These are phyloP conservation scores for Colletotrichum neosansevieriae DNA, from an alignment of 2,329 filamentous ascomycete species.

Conservation along the genomic window DNA sequence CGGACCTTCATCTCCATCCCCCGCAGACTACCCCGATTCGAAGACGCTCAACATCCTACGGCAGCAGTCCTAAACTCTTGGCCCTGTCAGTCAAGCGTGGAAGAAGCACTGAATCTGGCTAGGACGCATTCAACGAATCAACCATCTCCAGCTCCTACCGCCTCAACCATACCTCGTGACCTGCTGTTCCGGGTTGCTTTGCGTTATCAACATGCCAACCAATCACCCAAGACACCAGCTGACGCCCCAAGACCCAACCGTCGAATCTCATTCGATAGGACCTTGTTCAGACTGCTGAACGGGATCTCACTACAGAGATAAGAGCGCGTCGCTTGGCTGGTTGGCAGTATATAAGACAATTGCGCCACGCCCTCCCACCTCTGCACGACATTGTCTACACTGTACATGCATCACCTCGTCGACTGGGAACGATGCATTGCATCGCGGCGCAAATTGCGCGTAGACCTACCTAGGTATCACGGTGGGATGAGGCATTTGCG, in stretches of 20 bases:
- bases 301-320: not conserved
- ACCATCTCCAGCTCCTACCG: constrained; percentile 3
- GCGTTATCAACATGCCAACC: constrained; percentile 22
- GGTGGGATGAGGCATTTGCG: not conserved
- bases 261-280: constrained; percentile 10
- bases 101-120: constrained; percentile 14
- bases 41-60: not conserved
- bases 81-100: not conserved
- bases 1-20: not conserved
- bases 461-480: not conserved
- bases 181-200: constrained; percentile 20
- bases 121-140: constrained; percentile 1
- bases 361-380: not conserved
- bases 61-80: not conserved
- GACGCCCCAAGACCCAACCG: not conserved
- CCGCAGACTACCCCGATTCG: not conserved
- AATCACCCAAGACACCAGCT: constrained; percentile 1
- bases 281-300: constrained; percentile 11
- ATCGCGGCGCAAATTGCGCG: too few relatives aligned
- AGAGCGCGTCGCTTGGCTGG: not conserved
- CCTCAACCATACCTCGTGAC: constrained; percentile 2
- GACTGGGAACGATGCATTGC: too few relatives aligned
- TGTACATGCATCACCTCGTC: too few relatives aligned
- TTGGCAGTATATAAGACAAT: not conserved
- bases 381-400: not conserved